Evolutionary conservation across 345 rosid species (phyloP), one percentile per base, ranked within the genome.

Genomic region (Cardiospermum halicacabum): DNA sequence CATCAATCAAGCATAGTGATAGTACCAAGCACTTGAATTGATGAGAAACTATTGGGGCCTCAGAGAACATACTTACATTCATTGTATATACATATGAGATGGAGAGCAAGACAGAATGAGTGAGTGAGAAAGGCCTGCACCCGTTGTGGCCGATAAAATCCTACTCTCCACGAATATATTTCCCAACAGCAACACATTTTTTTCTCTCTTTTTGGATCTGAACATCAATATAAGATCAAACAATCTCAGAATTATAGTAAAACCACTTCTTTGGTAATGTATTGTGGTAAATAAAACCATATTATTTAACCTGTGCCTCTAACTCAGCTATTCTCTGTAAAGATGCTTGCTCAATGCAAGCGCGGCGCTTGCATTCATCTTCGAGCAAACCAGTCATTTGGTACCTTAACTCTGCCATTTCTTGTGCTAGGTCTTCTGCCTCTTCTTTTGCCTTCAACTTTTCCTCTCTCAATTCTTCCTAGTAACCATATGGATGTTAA

Each of bases 321-420:
- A 93, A 77, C 80, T 90, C 89, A 5, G 89, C 79, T 72, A 93
- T 86, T 85, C 96, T 85, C 65, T 84, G 96, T 58, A 88, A 72
- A 42, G 97, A 86, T 59, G 82, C 94, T 66, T 88, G 87, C 68
- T 93, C 94, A 71, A 88, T 78, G 74, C 78, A 75, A 61, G 89
- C 86, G 27, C 97, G 94, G 31, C 96, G 90, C 58, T 81, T 93
- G 69, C 86, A 70, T 75, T 93, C 98, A 73, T 89, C 98, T 45
- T 92, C 96, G n/a, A 92, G 83, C 76, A 92, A 80, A 71, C 83
- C 43, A 53, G 90, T 87, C 83, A 89, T 86, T 72, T 88, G 82
- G 61, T 92, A 88, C 80, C 98, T 86, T 63, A 92, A 73, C 70
- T 92, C 98, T 31, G 97, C 97, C 97, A 89, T 92, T 82, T 89